Conservation (phyloP, 352 stramenopile species). For the Phytophthora sp. region DNA sequence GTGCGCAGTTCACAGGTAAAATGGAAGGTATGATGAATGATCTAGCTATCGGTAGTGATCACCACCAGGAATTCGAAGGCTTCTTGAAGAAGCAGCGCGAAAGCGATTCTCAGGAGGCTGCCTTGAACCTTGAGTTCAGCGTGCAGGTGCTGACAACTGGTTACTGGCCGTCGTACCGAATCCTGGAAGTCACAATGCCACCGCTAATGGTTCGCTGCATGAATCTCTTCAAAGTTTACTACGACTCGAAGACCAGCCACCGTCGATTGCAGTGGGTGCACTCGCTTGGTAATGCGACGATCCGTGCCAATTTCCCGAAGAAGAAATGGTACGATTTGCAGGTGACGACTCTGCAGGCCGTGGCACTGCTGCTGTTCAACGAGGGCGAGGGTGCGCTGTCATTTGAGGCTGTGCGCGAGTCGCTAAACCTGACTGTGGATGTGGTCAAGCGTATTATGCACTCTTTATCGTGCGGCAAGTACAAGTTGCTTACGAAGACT, state of each 20-base stretch:
- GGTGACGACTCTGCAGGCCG: constrained; percentile 97
- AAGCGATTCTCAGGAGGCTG: constrained; percentile 50
- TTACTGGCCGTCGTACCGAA: constrained; percentile 99
- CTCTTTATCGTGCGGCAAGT: constrained; percentile 98
- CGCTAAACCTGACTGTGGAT: constrained; percentile 95
- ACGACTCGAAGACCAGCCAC: constrained; percentile 94
- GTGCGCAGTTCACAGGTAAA: constrained; percentile 98
- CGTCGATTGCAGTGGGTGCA: constrained; percentile 97
- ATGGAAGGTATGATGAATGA: constrained; percentile 99
- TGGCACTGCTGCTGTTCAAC: constrained; percentile 97
- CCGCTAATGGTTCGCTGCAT: constrained; percentile 95
- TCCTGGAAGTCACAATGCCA: constrained; percentile 95
- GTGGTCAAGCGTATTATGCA: constrained; percentile 98
- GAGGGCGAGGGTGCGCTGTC: constrained; percentile 80
- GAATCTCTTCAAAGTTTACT: constrained; percentile 96
- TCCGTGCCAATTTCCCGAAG: constrained; percentile 83
- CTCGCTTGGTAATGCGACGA: constrained; percentile 96
- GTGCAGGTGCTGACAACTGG: constrained; percentile 99
- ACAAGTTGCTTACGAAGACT: constrained; percentile 97
- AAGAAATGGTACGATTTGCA: constrained; percentile 97
- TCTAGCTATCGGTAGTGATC: constrained; percentile 96
- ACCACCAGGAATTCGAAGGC: constrained; percentile 96
- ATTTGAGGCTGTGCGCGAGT: constrained; percentile 92
- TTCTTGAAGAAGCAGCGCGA: constrained; percentile 90
- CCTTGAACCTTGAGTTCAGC: constrained; percentile 91